Evolutionary conservation across 1,284 basidiomycete genomes (phyloP).

Genomic region (Ceratobasidium sp.): DNA sequence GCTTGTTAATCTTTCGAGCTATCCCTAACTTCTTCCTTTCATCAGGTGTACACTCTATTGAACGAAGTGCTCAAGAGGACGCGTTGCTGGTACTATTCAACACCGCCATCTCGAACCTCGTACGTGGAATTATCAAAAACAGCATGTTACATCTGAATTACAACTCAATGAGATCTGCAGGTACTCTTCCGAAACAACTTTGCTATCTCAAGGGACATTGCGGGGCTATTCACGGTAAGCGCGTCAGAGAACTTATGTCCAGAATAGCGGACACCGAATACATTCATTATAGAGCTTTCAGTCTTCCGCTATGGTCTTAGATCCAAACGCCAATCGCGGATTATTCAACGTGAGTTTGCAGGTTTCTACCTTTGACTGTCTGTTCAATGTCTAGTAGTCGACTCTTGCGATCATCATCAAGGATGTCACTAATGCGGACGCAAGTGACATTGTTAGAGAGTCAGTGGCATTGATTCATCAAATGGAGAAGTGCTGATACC

Average conservation of each 20-base stretch:
- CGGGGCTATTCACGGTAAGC: conserved; percentile 56
- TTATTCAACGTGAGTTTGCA: conserved; percentile 54
- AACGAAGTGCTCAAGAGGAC: conserved; percentile 67
- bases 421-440: conserved; percentile 67
- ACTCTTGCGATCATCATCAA: conserved; percentile 68
- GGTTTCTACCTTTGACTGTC: conserved; percentile 48
- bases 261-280: background rate
- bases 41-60: conserved; percentile 66
- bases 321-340: conserved; percentile 62
- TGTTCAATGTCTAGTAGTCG: conserved; percentile 48
- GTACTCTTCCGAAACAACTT: conserved; percentile 57
- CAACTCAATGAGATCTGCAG: too few relatives aligned
- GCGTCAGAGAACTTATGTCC: background rate
- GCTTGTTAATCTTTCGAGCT: background rate
- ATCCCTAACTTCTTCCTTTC: background rate
- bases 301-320: conserved; percentile 63
- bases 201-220: conserved; percentile 49
- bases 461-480: background rate
- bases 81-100: conserved; percentile 68
- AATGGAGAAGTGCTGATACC: background rate
- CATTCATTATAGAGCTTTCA: conserved; percentile 63
- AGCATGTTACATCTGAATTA: too few relatives aligned
- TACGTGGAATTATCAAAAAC: too few relatives aligned
- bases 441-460: conserved; percentile 59
- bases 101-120: conserved; percentile 66